Base-by-base conservation (phyloP, 176 grass and related monocot species). In the Sorghum bicolor region DNA sequence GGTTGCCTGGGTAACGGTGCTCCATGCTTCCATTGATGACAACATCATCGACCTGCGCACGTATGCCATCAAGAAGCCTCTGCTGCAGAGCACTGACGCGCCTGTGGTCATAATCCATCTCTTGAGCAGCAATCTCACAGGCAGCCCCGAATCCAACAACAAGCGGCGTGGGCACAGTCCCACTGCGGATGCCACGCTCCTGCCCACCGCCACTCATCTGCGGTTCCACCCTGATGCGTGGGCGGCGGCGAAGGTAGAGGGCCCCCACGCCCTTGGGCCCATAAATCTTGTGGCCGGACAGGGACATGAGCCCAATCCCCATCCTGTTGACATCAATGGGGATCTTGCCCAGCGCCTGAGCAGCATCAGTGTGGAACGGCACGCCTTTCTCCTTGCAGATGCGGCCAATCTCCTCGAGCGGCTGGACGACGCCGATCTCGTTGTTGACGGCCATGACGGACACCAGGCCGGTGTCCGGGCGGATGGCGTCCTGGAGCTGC, bases 391-490 rank as follows among this genome's bases (percentile, higher is more conserved):
- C 93, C 10, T 76, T 81, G 80, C 96, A 98, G 87, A 98, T 93
- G 50, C 87, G 83, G 0, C 96, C 96, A 33, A 98, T 98, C 39
- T 98, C 91, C 85, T 98, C 91, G 4, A 98, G 76, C 10, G 93
- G 93, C 77, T 95, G 93, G 8, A 95, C 87, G 16, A 98, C 93
- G 34, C 93, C 96, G 6, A 98, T 98, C 85, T 98, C 91, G 85
- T 98, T 98, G 85, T 98, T 98, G 15, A 95, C 93, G 1, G 96
- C 96, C 96, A 98, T 98, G 79, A 98, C 80, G 2, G 96, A 98
- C 14, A 98, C 93, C 15, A 95, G 93, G 0, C 89, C 91, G 0
- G 96, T 98, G 76, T 98, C 93, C 3, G 96, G 93, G 29, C 93
- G 91, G 69, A 98, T 98, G 20, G 96, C 79, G 2, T 84, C 87